A percentile compares a stretch with the other conserved stretches of the same genome.
Evolutionary conservation across 177 flowering plant species (phyloP).

Genomic region (Vitis hybrid): DNA sequence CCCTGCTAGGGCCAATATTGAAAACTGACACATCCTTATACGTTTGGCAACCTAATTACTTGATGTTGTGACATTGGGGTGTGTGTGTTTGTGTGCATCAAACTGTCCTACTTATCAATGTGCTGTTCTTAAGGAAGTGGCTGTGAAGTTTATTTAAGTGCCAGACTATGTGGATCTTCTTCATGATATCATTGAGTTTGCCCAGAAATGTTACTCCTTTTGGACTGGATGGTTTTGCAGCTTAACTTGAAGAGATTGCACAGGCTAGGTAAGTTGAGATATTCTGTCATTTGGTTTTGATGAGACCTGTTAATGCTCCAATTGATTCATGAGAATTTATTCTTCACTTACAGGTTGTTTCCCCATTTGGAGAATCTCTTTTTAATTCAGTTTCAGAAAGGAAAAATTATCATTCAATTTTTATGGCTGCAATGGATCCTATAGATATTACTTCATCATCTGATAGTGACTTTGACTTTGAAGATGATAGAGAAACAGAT

Average conservation of each 20-base stretch:
- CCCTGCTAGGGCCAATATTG: background rate
- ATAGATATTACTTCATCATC: slow-evolving; percentile 85
- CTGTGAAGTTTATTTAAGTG: slow-evolving; percentile 23
- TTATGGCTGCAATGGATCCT: slow-evolving; percentile 31
- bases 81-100: background rate
- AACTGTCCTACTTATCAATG: background rate
- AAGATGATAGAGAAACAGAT: slow-evolving; percentile 18
- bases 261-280: slow-evolving; percentile 20
- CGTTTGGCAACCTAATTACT: too few species aligned
- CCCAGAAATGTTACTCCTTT: slow-evolving; percentile 17
- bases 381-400: slow-evolving; percentile 14
- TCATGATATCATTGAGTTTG: slow-evolving; percentile 15
- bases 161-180: slow-evolving; percentile 16
- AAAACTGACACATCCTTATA: background rate
- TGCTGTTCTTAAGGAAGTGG: slow-evolving; percentile 16
- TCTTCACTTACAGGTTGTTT: slow-evolving; percentile 23
- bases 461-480: slow-evolving; percentile 56
- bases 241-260: slow-evolving; percentile 19
- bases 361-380: slow-evolving; percentile 11
- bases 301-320: slow-evolving; percentile 3
- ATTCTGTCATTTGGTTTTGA: background rate
- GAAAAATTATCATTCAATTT: slow-evolving; percentile 6
- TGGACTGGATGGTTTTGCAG: slow-evolving; percentile 29
- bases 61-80: background rate
- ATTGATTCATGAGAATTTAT: background rate